Percentiles rank a stretch among this genome's conserved stretches.
Conservation (phyloP, 2,329 filamentous ascomycete genomes). For the Coniella vitis region DNA sequence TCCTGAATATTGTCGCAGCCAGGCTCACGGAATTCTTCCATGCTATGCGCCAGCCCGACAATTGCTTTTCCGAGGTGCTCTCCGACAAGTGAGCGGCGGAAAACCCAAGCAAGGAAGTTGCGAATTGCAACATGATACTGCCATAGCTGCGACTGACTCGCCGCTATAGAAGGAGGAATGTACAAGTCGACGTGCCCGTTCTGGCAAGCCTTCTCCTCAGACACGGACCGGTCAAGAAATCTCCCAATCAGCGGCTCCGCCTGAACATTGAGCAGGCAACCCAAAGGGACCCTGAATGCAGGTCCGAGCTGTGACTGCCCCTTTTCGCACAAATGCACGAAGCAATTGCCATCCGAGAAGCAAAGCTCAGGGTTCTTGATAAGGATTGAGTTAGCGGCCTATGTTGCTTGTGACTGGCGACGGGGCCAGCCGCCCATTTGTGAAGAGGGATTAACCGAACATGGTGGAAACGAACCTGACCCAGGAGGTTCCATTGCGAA, state of each 20-base stretch:
- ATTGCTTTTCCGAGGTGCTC: slow-evolving; percentile 57
- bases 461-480: slow-evolving; percentile 34
- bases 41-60: slow-evolving; percentile 56
- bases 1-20: slow-evolving; percentile 52
- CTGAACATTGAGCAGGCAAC: slow-evolving; percentile 46
- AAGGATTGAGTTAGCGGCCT: slow-evolving; percentile 1
- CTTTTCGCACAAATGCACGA: slow-evolving; percentile 60
- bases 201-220: slow-evolving; percentile 15
- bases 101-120: slow-evolving; percentile 70
- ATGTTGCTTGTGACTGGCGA: no score
- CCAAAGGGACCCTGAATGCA: slow-evolving; percentile 59
- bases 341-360: slow-evolving; percentile 60
- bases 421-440: neutral
- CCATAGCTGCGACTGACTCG: slow-evolving; percentile 48
- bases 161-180: slow-evolving; percentile 55
- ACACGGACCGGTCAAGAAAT: slow-evolving; percentile 34
- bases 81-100: slow-evolving; percentile 60
- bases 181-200: slow-evolving; percentile 50
- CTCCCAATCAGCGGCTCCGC: slow-evolving; percentile 55
- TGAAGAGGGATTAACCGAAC: neutral
- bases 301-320: slow-evolving; percentile 60
- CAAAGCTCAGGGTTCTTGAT: slow-evolving; percentile 65
- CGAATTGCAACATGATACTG: slow-evolving; percentile 61
- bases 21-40: slow-evolving; percentile 53
- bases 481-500: slow-evolving; percentile 39